These are phyloP conservation scores for Roridomyces roridus DNA, from an alignment of 768 basidiomycete species.

Conservation along the genomic window DNA sequence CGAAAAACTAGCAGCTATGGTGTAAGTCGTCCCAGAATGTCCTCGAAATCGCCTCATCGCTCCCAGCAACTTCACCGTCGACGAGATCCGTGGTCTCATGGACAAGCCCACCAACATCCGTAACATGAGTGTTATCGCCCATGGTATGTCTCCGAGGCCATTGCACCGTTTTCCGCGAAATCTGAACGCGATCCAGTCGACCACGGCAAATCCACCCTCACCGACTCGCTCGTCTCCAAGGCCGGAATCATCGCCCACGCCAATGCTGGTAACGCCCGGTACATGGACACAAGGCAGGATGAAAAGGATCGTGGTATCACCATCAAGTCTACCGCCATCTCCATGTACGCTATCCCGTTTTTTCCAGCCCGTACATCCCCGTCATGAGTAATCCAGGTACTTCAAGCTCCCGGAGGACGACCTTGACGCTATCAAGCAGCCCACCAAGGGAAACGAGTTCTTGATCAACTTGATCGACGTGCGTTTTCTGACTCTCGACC, in stretches of 20 bases:
- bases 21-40: slow-evolving; percentile 50
- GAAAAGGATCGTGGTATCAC: slow-evolving; percentile 99
- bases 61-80: slow-evolving; percentile 83
- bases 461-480: slow-evolving; percentile 99
- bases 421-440: slow-evolving; percentile 70
- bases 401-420: slow-evolving; percentile 95
- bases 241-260: slow-evolving; percentile 97
- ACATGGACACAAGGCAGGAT: slow-evolving; percentile 96
- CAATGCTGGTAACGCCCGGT: slow-evolving; percentile 96
- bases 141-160: slow-evolving; percentile 59
- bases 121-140: slow-evolving; percentile 50
- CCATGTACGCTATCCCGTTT: slow-evolving; percentile 35
- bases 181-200: slow-evolving; percentile 68
- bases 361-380: background rate
- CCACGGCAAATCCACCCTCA: slow-evolving; percentile 99
- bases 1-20: slow-evolving; percentile 71
- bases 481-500: background rate
- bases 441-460: slow-evolving; percentile 93
- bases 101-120: slow-evolving; percentile 91
- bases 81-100: slow-evolving; percentile 84
- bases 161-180: slow-evolving; percentile 7
- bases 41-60: slow-evolving; percentile 36
- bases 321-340: slow-evolving; percentile 99
- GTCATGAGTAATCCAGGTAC: slow-evolving; percentile 67
- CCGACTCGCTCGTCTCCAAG: slow-evolving; percentile 98